Evolutionary conservation across 768 basidiomycete genomes (phyloP).

Genomic region (Pulveroboletus sp.): DNA sequence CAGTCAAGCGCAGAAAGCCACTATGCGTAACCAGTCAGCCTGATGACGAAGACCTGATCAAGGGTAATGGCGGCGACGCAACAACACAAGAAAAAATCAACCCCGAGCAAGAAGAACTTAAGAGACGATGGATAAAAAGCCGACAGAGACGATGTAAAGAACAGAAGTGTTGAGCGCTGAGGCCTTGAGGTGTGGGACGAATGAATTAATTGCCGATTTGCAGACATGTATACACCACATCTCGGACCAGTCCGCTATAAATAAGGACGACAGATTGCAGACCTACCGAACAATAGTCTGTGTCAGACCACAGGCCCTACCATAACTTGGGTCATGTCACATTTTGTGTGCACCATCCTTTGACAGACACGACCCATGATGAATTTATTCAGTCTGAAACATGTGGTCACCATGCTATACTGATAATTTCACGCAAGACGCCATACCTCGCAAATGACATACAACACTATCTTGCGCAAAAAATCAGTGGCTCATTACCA

Average conservation of each 20-base stretch:
- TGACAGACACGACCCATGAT: too few relatives aligned
- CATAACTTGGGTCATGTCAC: too few relatives aligned
- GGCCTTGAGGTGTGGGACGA: too few relatives aligned
- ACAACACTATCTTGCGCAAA: conserved; percentile 29
- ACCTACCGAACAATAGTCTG: too few relatives aligned
- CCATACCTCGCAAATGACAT: conserved; percentile 18
- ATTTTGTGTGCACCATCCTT: too few relatives aligned
- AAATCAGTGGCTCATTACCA: conserved; percentile 1
- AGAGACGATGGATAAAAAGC: conserved; percentile 6
- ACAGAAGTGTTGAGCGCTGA: too few relatives aligned
- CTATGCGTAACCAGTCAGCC: not conserved
- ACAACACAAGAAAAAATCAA: not conserved
- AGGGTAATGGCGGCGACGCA: not conserved
- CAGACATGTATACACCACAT: too few relatives aligned
- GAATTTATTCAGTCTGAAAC: conserved; percentile 12
- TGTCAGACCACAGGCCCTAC: too few relatives aligned
- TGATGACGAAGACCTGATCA: not conserved
- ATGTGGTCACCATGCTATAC: not conserved
- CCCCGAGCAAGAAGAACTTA: conserved; percentile 9
- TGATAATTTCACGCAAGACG: not conserved
- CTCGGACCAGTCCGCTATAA: too few relatives aligned
- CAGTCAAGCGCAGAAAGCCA: not conserved
- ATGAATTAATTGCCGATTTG: too few relatives aligned
- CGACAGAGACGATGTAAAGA: not conserved
- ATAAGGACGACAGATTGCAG: too few relatives aligned